phyloP scores from a whole-genome alignment of 164 flowering plant species.

The Macadamia tetraphylla region DNA sequence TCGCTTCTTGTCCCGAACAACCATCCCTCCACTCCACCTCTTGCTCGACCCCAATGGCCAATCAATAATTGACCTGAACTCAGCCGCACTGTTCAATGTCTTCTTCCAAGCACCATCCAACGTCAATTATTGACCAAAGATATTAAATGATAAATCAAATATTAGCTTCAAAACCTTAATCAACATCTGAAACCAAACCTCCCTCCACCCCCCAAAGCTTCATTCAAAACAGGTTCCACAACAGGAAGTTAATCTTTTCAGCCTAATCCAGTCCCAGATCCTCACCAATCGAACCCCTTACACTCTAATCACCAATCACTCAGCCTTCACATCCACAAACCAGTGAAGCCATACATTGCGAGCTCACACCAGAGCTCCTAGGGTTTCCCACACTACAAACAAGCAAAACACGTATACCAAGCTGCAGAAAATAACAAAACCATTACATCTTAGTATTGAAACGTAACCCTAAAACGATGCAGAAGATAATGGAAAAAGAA shows the following conservation, averaged over 20 bases:
- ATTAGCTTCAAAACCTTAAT: not conserved
- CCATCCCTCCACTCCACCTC: not conserved
- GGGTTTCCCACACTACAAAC: not conserved
- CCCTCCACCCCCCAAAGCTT: not conserved
- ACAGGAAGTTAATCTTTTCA: conserved; percentile 1
- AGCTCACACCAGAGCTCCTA: conserved; percentile 2
- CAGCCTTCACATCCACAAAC: not conserved
- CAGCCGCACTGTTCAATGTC: not conserved
- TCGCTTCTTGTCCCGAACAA: not conserved
- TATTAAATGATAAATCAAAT: not conserved
- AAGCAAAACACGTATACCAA: not conserved
- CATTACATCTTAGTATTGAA: not conserved
- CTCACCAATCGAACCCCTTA: not conserved
- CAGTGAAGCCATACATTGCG: not conserved
- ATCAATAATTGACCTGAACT: not conserved
- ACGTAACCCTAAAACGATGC: too few relatives aligned
- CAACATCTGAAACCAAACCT: not conserved
- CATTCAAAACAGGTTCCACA: conserved; percentile 12
- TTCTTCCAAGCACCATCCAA: not conserved
- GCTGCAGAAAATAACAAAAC: not conserved
- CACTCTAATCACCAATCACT: not conserved
- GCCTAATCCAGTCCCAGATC: conserved; percentile 11
- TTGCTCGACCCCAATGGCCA: not conserved
- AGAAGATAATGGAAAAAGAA: too few relatives aligned
- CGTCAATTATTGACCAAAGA: not conserved